Base-by-base conservation (phyloP, 371 early-diverging fungal species). In the Mucor lusitanicus region DNA sequence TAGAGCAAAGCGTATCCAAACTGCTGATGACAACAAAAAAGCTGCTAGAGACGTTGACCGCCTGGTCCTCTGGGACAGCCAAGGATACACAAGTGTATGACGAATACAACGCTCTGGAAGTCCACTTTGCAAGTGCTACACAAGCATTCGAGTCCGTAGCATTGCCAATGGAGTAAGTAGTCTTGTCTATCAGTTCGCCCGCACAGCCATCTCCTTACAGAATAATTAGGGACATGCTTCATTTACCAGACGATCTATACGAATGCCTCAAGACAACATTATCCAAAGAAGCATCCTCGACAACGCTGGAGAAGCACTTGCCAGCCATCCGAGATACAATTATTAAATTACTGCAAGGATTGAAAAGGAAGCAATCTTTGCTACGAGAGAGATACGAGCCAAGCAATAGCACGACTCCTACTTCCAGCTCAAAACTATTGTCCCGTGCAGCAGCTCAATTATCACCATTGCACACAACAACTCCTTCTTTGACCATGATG, bases 321-420 rank as follows among this genome's bases (percentile, higher is more conserved):
- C 87, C 89, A 19, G 64, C 72, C 4, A 87, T 89, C 50, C 82
- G 84, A 35, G 85, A 86, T 39, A 75, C 79, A 30, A 86, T 89
- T 61, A 73, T 89, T 40, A 71, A 65, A 37, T 66, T 89, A 23
- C 64, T 89, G 11, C 84, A 86, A 53, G 81, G 83, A 3, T 67
- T 89, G 23, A 87, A 86, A 59, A 70, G 63, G 27, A 87, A 87
- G 46, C 87, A 88, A 65, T 79, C 79, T 27, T 53, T 77, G 17
- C 71, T 83, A 58, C 69, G 83, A 15, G 74, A 82, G 13, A 56
- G 76, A 44, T 59, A 57, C 21, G 76, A 72, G 30, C 50, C 63
- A 3, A 21, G 25, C 27, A 40, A 33, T 6, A 62, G 23, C 17
- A 25, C 50, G 8, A 19, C 50, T 23, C 50, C 50, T 19, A 25